Conservation (phyloP, 148 eudicot species). For the Camellia japonica region DNA sequence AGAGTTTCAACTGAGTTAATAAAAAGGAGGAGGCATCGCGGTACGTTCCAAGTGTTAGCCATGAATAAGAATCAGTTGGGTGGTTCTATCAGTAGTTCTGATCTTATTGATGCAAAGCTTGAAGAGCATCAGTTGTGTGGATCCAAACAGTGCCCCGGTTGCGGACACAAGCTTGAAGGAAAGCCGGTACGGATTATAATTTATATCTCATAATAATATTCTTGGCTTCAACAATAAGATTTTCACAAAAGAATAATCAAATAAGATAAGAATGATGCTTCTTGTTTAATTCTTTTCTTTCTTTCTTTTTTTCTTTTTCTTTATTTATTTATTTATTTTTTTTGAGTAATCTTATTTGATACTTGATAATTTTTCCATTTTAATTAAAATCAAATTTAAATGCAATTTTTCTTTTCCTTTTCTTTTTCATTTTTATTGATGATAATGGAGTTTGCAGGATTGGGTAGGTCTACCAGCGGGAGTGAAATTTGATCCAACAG, state of each 20-base stretch:
- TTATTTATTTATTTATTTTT: neutral
- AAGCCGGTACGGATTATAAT: constrained; percentile 62
- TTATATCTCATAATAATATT: constrained; percentile 9
- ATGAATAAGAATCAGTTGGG: constrained; percentile 27
- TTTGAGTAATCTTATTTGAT: neutral
- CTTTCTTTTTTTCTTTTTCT: no score
- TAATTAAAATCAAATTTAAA: neutral
- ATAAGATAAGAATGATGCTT: constrained; percentile 12
- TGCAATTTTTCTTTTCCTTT: neutral
- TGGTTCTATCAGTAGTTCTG: constrained; percentile 59
- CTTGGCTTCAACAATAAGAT: constrained; percentile 24
- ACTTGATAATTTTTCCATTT: neutral
- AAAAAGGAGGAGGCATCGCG: constrained; percentile 3
- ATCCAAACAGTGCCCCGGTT: constrained; percentile 89
- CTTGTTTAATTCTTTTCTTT: neutral
- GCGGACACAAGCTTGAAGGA: constrained; percentile 90
- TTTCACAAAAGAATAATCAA: constrained; percentile 23
- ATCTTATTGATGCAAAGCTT: constrained; percentile 94
- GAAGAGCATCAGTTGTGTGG: constrained; percentile 95
- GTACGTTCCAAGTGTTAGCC: no score
- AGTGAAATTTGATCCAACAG: constrained; percentile 99
- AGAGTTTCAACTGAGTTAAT: constrained; percentile 9
- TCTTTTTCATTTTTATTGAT: neutral
- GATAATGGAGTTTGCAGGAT: constrained; percentile 43
- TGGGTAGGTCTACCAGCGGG: constrained; percentile 99